These are phyloP conservation scores for Fomitopsis palustris DNA, from an alignment of 1,284 basidiomycete genomes.

Conservation along the genomic window DNA sequence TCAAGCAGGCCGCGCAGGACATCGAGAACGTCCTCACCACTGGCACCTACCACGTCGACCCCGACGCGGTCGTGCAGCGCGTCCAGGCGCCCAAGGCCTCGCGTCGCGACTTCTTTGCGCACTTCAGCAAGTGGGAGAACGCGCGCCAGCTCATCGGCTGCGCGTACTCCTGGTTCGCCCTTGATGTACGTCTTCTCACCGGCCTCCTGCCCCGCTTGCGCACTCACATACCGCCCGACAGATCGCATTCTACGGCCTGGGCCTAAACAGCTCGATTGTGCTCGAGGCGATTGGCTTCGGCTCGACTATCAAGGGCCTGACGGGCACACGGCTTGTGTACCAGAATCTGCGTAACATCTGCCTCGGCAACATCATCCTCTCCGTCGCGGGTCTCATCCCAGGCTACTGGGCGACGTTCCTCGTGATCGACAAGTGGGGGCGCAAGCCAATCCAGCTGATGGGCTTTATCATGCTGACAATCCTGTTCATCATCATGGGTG, in stretches of 20 bases:
- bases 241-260: slow-evolving; percentile 82
- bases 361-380: slow-evolving; percentile 26
- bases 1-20: slow-evolving; percentile 67
- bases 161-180: slow-evolving; percentile 61
- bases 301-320: slow-evolving; percentile 33
- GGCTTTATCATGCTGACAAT: slow-evolving; percentile 54
- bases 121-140: slow-evolving; percentile 67
- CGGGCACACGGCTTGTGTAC: slow-evolving; percentile 44
- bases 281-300: slow-evolving; percentile 52
- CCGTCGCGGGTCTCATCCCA: slow-evolving; percentile 26
- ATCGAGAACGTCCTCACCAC: slow-evolving; percentile 61
- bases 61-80: slow-evolving; percentile 53
- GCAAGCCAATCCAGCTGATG: slow-evolving; percentile 28
- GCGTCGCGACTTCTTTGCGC: slow-evolving; percentile 55
- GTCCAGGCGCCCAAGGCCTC: slow-evolving; percentile 64
- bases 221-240: slow-evolving; percentile 27
- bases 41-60: slow-evolving; percentile 50
- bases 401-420: slow-evolving; percentile 27
- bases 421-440: slow-evolving; percentile 25
- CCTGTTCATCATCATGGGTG: slow-evolving; percentile 50
- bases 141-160: slow-evolving; percentile 53
- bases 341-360: slow-evolving; percentile 22
- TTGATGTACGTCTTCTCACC: slow-evolving; percentile 41
- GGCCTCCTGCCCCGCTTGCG: slow-evolving; percentile 11
- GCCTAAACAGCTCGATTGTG: slow-evolving; percentile 71